A percentile compares a stretch with the other conserved stretches of the same genome.
Evolutionary conservation across 768 basidiomycete genomes (phyloP).

Genomic region (Basidioascus undulatus): DNA sequence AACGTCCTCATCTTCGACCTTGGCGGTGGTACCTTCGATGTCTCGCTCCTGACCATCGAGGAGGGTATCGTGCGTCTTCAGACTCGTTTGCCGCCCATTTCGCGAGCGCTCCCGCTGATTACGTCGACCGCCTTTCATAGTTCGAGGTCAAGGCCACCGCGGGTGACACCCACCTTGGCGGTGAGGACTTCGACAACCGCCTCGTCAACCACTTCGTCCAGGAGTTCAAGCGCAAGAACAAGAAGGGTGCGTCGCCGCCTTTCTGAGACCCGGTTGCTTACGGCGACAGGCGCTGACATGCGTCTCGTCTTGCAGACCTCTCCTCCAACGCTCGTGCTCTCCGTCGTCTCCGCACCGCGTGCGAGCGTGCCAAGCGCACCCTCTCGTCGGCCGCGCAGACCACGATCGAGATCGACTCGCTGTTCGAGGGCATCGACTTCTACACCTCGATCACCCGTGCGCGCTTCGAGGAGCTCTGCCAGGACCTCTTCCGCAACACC

Average conservation of each 20-base stretch:
- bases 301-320: constrained; percentile 30
- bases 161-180: constrained; percentile 93
- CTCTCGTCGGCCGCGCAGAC: constrained; percentile 92
- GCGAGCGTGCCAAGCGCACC: constrained; percentile 95
- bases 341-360: constrained; percentile 88
- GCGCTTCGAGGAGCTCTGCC: constrained; percentile 87
- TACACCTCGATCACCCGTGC: constrained; percentile 96
- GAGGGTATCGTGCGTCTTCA: too few relatives aligned
- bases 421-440: constrained; percentile 94
- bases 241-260: constrained; percentile 41
- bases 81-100: too few relatives aligned
- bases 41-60: constrained; percentile 82
- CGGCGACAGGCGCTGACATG: too few relatives aligned
- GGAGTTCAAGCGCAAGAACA: constrained; percentile 94
- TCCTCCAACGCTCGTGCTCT: constrained; percentile 82
- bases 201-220: constrained; percentile 92
- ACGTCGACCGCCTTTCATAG: too few relatives aligned
- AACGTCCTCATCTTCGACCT: constrained; percentile 97
- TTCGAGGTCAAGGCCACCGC: constrained; percentile 97
- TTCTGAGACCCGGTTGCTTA: too few relatives aligned
- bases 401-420: constrained; percentile 91
- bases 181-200: constrained; percentile 94
- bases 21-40: constrained; percentile 95
- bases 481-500: constrained; percentile 80
- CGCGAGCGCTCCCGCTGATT: too few relatives aligned